A percentile compares a stretch with the other conserved stretches of the same genome.
These are phyloP conservation scores for Echria macrotheca DNA, from an alignment of 495 filamentous ascomycete species.

Conservation along the genomic window DNA sequence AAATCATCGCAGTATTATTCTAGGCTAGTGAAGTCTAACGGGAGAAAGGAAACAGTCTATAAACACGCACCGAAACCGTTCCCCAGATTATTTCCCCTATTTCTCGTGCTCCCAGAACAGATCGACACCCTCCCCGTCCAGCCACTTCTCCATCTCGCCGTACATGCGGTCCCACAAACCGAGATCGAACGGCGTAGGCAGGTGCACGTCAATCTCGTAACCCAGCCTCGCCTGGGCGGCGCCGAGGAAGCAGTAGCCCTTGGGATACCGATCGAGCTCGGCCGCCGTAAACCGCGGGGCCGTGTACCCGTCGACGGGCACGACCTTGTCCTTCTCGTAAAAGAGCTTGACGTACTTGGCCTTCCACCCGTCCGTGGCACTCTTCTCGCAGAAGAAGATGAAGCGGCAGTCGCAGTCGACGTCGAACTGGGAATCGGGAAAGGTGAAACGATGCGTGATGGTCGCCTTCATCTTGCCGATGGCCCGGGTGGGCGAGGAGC, in stretches of 20 bases:
- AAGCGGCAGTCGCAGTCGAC: slow-evolving; percentile 61
- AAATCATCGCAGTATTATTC: no score
- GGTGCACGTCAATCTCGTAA: slow-evolving; percentile 34
- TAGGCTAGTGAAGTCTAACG: no score
- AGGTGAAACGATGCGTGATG: slow-evolving; percentile 59
- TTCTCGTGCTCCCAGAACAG: slow-evolving; percentile 23
- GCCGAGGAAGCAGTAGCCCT: slow-evolving; percentile 54
- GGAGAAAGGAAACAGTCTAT: no score
- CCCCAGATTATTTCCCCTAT: neutral
- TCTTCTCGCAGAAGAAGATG: slow-evolving; percentile 55
- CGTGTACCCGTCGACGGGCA: slow-evolving; percentile 49
- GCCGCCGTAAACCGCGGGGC: slow-evolving; percentile 44
- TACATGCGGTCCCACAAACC: slow-evolving; percentile 37
- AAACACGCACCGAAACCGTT: no score
- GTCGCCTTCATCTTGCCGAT: slow-evolving; percentile 68
- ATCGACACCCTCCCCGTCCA: slow-evolving; percentile 32
- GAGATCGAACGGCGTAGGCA: slow-evolving; percentile 33
- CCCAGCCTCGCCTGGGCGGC: slow-evolving; percentile 41
- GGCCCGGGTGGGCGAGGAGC: slow-evolving; percentile 39
- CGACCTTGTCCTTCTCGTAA: slow-evolving; percentile 66
- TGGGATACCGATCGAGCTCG: slow-evolving; percentile 45
- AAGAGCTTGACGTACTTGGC: slow-evolving; percentile 58
- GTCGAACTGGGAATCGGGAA: slow-evolving; percentile 45
- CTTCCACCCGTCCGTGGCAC: slow-evolving; percentile 43
- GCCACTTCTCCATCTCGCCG: slow-evolving; percentile 41